Evolutionary conservation across 2,329 filamentous ascomycete genomes (phyloP), one percentile per base, ranked within the genome.

Genomic region (Paraphaeosphaeria sporulosa): DNA sequence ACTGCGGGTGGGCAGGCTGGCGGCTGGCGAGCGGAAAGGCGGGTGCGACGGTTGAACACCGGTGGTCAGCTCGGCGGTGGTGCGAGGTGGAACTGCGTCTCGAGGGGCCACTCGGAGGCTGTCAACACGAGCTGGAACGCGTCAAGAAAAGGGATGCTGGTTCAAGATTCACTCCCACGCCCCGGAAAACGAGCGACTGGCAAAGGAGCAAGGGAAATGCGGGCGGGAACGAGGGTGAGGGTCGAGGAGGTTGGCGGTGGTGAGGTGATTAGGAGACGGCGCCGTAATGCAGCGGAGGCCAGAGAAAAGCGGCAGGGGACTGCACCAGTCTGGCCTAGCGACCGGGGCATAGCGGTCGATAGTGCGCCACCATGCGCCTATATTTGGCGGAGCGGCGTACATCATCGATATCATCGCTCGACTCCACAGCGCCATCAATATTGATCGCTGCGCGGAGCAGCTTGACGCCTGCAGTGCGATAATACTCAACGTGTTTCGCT

Each of bases 111-210:
- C 60, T 60, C 42, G 47, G 57, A 40, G 55, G 60, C 63, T 64
- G 71, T 71, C 69, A 71, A 72, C 67, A 72, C 67, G 73, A 71
- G 63, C 60, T 40, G 52, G 63, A 59, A 59, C 55, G 61, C 49
- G 53, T 61, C 55, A 63, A 60, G 60, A 64, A 57, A 64, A 61
- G 58, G 60, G 57, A 47, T 46, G 53, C 38, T 38, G 63, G 25
- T 27, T 27, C 25, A 6, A 27, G 25, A 63, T 60, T 52, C 47
- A 65, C 64, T 68, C 65, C 66, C 64, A 59, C 54, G 66, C 67
- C 64, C 63, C 60, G 65, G 66, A 72, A 40, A 77, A 73, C 73
- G 75, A 77, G 72, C 64, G 75, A 76, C 75, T 75, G 72, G 71
- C 68, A 65, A 71, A 73, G 68, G 57, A 64, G 54, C n/a, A 47